Conservation (phyloP, 192 early-diverging fungal genomes). For the Backusella luteola region DNA sequence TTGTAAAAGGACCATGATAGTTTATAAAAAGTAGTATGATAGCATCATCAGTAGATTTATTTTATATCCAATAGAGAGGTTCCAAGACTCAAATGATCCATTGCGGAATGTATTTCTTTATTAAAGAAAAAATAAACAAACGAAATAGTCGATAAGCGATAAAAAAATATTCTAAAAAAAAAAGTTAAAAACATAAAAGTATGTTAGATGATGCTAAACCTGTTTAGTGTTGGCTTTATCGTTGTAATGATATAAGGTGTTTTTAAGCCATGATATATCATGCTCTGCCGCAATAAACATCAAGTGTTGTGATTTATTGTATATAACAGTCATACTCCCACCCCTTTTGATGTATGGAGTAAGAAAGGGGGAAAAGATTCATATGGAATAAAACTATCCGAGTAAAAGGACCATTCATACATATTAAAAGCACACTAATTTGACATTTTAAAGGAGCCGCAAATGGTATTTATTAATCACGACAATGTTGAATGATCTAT, state of each 20-base stretch:
- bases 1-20: neutral
- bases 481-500: neutral
- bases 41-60: too few relatives aligned
- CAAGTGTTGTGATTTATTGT: neutral
- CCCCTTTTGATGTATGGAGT: neutral
- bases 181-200: neutral
- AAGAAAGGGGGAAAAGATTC: neutral
- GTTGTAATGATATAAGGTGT: neutral
- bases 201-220: neutral
- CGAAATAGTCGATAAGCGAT: too few relatives aligned
- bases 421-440: neutral
- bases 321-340: neutral
- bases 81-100: too few relatives aligned
- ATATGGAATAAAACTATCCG: neutral
- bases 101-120: too few relatives aligned
- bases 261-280: neutral
- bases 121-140: too few relatives aligned
- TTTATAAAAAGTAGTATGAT: too few relatives aligned
- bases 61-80: too few relatives aligned
- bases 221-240: neutral
- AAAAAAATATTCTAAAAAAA: neutral
- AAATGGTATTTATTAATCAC: neutral
- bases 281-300: neutral
- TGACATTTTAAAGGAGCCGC: neutral
- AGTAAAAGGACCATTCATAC: neutral